Percentiles rank a stretch among this genome's conserved stretches.
phyloP scores from a whole-genome alignment of 257 asterid species.

The Petunia secreta region DNA sequence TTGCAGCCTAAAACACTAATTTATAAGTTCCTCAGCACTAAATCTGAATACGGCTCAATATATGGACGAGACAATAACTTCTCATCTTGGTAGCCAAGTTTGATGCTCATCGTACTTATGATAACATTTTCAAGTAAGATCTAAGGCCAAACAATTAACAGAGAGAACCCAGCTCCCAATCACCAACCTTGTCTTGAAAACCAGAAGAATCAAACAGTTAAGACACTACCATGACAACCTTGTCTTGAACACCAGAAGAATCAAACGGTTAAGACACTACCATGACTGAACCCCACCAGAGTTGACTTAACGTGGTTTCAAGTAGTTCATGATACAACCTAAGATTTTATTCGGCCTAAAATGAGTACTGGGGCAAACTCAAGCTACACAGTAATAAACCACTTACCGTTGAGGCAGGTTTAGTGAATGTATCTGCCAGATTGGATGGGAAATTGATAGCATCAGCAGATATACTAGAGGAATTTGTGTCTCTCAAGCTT shows the following conservation, averaged over 20 bases:
- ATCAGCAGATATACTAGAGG: constrained; percentile 55
- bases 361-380: neutral
- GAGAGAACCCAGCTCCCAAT: neutral
- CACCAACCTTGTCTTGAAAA: constrained; percentile 14
- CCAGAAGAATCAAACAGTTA: neutral
- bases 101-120: neutral
- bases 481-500: constrained; percentile 54
- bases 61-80: neutral
- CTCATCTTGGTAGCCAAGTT: neutral
- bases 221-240: constrained; percentile 10
- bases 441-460: constrained; percentile 64
- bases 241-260: constrained; percentile 15
- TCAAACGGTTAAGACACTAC: neutral
- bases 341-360: neutral
- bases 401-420: constrained; percentile 77
- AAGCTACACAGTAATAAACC: constrained; percentile 21
- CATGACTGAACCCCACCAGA: neutral
- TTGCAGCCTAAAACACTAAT: neutral
- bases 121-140: neutral
- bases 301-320: constrained; percentile 7
- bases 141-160: neutral
- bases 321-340: neutral
- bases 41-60: neutral
- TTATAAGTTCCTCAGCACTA: constrained; percentile 10
- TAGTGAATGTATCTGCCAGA: constrained; percentile 86